Evolutionary conservation across 768 basidiomycete genomes (phyloP).

Genomic region (Boletus bicolor): DNA sequence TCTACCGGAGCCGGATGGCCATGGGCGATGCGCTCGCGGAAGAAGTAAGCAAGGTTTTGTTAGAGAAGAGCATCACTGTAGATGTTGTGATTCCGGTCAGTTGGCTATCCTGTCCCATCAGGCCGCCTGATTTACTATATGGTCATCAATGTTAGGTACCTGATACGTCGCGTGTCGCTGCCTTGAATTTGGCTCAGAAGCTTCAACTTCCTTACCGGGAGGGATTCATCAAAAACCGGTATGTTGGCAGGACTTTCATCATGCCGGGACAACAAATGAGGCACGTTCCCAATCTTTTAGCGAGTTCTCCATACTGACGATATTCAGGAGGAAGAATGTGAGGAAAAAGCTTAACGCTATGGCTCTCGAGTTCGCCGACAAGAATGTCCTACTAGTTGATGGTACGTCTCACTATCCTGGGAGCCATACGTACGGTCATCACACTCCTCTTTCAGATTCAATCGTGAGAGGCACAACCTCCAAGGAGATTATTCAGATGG

Average conservation of each 20-base stretch:
- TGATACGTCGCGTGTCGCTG: slow-evolving; percentile 95
- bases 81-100: slow-evolving; percentile 95
- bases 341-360: slow-evolving; percentile 95
- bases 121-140: neutral
- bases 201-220: slow-evolving; percentile 90
- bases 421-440: neutral
- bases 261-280: slow-evolving; percentile 99
- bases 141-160: slow-evolving; percentile 58
- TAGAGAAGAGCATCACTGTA: slow-evolving; percentile 62
- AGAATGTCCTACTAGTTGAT: slow-evolving; percentile 94
- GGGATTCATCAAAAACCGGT: slow-evolving; percentile 98
- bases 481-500: slow-evolving; percentile 99
- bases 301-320: slow-evolving; percentile 1
- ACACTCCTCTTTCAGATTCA: slow-evolving; percentile 59
- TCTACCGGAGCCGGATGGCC: slow-evolving; percentile 97
- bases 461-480: slow-evolving; percentile 99
- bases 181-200: slow-evolving; percentile 90
- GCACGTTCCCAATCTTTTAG: slow-evolving; percentile 33
- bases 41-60: slow-evolving; percentile 74
- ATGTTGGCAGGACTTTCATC: slow-evolving; percentile 97
- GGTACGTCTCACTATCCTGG: slow-evolving; percentile 45
- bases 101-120: neutral
- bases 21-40: slow-evolving; percentile 96
- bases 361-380: slow-evolving; percentile 91
- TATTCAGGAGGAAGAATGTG: slow-evolving; percentile 82